These are phyloP conservation scores for Ehretia macrophylla DNA, from an alignment of 257 asterid species.

Conservation along the genomic window DNA sequence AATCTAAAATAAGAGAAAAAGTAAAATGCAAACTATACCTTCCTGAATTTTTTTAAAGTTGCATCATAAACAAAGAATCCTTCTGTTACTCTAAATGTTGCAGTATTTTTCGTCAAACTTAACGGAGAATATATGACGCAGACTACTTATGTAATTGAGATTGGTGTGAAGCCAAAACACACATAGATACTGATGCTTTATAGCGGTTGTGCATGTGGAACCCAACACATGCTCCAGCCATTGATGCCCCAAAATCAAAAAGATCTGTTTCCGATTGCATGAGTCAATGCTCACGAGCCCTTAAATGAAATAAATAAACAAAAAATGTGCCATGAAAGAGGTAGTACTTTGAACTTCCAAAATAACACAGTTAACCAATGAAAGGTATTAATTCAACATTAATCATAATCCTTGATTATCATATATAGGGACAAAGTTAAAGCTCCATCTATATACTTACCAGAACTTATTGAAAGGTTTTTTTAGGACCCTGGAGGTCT, in stretches of 20 bases:
- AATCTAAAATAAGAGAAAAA: too few species aligned
- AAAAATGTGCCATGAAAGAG: background rate
- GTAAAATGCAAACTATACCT: too few species aligned
- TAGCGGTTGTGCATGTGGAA: slow-evolving; percentile 78
- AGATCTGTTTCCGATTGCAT: slow-evolving; percentile 46
- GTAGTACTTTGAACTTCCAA: background rate
- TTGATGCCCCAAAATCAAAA: slow-evolving; percentile 87
- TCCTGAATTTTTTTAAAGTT: too few species aligned
- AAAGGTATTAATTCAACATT: slow-evolving; percentile 6
- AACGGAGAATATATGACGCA: too few species aligned
- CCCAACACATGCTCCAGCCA: slow-evolving; percentile 97
- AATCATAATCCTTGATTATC: slow-evolving; percentile 1
- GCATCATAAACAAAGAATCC: too few species aligned
- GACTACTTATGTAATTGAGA: too few species aligned
- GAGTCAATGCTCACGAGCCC: slow-evolving; percentile 14
- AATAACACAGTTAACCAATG: slow-evolving; percentile 5
- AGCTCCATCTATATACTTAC: slow-evolving; percentile 28
- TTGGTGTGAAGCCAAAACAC: too few species aligned
- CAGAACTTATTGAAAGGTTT: slow-evolving; percentile 92
- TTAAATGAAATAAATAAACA: background rate
- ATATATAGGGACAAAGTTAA: background rate
- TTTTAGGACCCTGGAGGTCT: too few species aligned
- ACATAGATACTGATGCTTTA: slow-evolving; percentile 79
- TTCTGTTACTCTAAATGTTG: too few species aligned
- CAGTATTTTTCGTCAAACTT: too few species aligned